These are phyloP conservation scores for Xylaria sp. DNA, from an alignment of 2,329 filamentous ascomycete genomes.

Conservation along the genomic window DNA sequence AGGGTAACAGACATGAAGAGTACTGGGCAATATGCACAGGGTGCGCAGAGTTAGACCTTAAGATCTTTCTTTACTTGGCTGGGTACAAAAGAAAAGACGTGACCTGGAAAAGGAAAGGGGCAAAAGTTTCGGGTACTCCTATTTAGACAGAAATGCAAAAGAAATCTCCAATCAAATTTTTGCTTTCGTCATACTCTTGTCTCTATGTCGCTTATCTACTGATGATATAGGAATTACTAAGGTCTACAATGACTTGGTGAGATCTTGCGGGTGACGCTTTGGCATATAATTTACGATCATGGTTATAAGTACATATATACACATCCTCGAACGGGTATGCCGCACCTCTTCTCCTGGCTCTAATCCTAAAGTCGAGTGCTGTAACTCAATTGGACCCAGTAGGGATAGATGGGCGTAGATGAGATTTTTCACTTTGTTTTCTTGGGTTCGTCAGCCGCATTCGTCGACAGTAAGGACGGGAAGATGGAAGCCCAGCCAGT, in stretches of 20 bases:
- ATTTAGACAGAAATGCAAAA: conserved; percentile 39
- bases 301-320: background rate
- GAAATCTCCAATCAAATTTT: conserved; percentile 41
- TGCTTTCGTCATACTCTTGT: background rate
- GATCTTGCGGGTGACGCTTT: background rate
- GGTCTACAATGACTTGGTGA: background rate
- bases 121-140: conserved; percentile 25
- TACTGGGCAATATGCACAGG: conserved; percentile 11
- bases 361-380: background rate
- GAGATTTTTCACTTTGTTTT: conserved; percentile 9
- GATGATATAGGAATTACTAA: background rate
- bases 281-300: conserved; percentile 1
- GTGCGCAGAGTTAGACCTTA: conserved; percentile 34
- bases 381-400: background rate
- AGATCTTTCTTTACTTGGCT: conserved; percentile 19
- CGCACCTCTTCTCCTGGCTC: background rate
- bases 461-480: conserved; percentile 22
- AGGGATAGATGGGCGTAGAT: background rate
- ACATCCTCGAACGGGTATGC: background rate
- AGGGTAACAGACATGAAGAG: conserved; percentile 23
- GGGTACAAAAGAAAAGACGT: conserved; percentile 13
- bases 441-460: conserved; percentile 12
- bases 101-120: conserved; percentile 20
- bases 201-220: background rate
- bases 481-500: conserved; percentile 29